A percentile compares a stretch with the other conserved stretches of the same genome.
These are phyloP conservation scores for Scheffersomyces segobiensis DNA, from an alignment of 1,139 yeast genomes.

Conservation along the genomic window DNA sequence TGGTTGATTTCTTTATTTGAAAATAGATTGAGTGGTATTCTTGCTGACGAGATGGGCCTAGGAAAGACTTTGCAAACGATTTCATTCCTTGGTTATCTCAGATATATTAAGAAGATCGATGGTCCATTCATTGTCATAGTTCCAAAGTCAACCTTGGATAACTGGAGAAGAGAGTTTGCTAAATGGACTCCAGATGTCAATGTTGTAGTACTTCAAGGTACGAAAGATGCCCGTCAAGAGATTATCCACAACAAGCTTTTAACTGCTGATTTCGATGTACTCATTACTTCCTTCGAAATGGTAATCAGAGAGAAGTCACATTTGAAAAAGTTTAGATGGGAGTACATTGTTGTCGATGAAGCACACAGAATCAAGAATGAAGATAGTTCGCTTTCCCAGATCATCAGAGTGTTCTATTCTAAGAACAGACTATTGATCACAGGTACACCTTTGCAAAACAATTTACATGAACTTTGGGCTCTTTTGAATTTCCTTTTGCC, in stretches of 20 bases:
- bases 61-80: conserved; percentile 52
- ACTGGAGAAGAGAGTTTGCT: conserved; percentile 92
- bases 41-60: conserved; percentile 54
- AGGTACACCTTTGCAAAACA: conserved; percentile 95
- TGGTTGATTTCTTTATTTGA: conserved; percentile 49
- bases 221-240: conserved; percentile 69
- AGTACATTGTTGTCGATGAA: conserved; percentile 91
- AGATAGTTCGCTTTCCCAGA: conserved; percentile 85
- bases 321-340: conserved; percentile 86
- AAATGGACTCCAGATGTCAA: conserved; percentile 97
- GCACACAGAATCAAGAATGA: conserved; percentile 97
- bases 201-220: conserved; percentile 83
- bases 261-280: conserved; percentile 81
- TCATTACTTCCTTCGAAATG: conserved; percentile 90
- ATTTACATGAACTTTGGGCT: conserved; percentile 95
- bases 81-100: conserved; percentile 76
- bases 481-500: conserved; percentile 85
- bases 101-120: conserved; percentile 72
- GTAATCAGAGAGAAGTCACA: conserved; percentile 83
- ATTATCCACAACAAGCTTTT: conserved; percentile 61
- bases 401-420: conserved; percentile 82
- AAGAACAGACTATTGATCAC: conserved; percentile 84
- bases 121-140: conserved; percentile 94
- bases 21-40: conserved; percentile 44
- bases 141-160: conserved; percentile 92